Percentiles rank a stretch among this genome's conserved stretches.
Evolutionary conservation across 805 yeast species (phyloP).

Genomic region (Zygosaccharomyces pseudorouxii): DNA sequence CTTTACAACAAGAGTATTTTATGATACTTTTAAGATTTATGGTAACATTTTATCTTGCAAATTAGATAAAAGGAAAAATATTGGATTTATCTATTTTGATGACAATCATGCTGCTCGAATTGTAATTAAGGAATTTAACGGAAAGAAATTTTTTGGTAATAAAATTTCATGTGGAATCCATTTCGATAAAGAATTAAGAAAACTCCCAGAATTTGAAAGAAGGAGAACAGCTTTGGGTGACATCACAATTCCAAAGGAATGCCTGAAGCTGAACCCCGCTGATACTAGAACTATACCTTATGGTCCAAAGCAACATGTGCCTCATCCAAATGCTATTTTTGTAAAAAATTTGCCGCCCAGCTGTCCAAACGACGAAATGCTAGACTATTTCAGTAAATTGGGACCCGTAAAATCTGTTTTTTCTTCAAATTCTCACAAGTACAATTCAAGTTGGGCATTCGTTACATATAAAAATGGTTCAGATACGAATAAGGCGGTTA

Average conservation of each 20-base stretch:
- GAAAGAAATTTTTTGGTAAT: conserved; percentile 28
- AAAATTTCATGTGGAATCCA: conserved; percentile 40
- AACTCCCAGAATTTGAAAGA: conserved; percentile 32
- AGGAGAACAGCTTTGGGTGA: conserved; percentile 27
- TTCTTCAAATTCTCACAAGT: conserved; percentile 26
- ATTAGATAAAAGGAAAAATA: conserved; percentile 35
- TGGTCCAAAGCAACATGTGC: conserved; percentile 7
- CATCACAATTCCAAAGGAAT: conserved; percentile 24
- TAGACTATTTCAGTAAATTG: conserved; percentile 28
- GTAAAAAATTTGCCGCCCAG: conserved; percentile 35
- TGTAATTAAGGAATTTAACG: conserved; percentile 35
- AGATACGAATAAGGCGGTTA: conserved; percentile 37
- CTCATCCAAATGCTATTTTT: conserved; percentile 34
- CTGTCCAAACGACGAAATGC: conserved; percentile 29
- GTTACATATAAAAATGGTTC: conserved; percentile 39
- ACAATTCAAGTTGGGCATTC: conserved; percentile 37
- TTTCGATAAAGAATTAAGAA: conserved; percentile 36
- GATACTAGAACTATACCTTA: conserved; percentile 7
- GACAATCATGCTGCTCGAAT: conserved; percentile 32
- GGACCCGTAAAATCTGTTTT: conserved; percentile 37
- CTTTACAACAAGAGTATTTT: conserved; percentile 43
- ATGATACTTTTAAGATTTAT: conserved; percentile 45
- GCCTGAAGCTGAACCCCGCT: conserved; percentile 9
- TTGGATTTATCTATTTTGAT: conserved; percentile 41
- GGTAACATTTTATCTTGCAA: conserved; percentile 46